phyloP scores from a whole-genome alignment of 2,329 filamentous ascomycete species.

The Ophiostoma triangulosporum region DNA sequence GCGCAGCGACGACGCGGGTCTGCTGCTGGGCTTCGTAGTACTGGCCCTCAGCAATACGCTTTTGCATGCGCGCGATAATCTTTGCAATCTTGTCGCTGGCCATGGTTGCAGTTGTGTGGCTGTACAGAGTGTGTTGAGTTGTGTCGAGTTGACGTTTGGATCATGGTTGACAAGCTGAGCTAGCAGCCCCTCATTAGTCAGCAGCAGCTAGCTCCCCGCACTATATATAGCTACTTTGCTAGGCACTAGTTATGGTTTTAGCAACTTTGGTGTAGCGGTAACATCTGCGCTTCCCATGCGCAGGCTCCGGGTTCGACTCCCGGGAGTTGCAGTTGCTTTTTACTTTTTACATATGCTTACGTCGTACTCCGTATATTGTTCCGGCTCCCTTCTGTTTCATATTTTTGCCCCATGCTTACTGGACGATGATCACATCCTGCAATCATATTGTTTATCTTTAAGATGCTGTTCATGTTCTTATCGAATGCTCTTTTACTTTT shows the following conservation, averaged over 20 bases:
- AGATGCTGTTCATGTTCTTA: neutral
- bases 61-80: slow-evolving; percentile 56
- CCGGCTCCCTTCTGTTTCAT: neutral
- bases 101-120: slow-evolving; percentile 15
- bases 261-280: slow-evolving; percentile 20
- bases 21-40: slow-evolving; percentile 99
- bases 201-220: neutral
- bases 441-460: neutral
- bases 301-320: slow-evolving; percentile 20
- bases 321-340: slow-evolving; percentile 16
- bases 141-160: neutral
- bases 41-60: slow-evolving; percentile 47
- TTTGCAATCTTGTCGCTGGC: slow-evolving; percentile 35
- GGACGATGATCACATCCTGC: too few relatives aligned
- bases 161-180: neutral
- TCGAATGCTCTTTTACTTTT: neutral
- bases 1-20: slow-evolving; percentile 84
- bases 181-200: neutral
- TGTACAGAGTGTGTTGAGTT: neutral
- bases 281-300: slow-evolving; percentile 20
- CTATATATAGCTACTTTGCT: neutral
- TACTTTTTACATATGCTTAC: neutral
- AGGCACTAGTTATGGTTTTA: neutral
- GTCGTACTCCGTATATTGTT: neutral
- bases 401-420: too few relatives aligned